Evolutionary conservation across 441 rosid species (phyloP).

Genomic region (Gossypium davidsonii): DNA sequence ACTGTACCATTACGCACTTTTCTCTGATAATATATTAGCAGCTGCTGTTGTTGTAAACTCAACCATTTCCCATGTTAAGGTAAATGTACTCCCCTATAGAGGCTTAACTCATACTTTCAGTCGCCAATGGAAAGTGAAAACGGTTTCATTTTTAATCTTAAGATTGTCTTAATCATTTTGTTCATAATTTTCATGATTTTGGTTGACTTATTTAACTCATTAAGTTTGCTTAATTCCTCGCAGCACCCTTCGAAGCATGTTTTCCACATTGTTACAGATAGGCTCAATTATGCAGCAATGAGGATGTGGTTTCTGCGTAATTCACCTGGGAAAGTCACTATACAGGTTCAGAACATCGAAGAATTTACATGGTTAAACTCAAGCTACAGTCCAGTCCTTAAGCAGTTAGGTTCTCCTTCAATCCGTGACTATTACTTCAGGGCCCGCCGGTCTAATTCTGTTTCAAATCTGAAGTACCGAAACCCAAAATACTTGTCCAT

Average conservation of each 20-base stretch:
- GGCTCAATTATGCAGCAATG: slow-evolving; percentile 73
- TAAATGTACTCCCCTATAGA: slow-evolving; percentile 13
- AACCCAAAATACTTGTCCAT: slow-evolving; percentile 93
- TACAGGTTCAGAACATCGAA: slow-evolving; percentile 70
- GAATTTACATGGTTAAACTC: slow-evolving; percentile 85
- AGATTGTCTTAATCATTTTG: neutral
- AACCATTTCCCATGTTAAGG: slow-evolving; percentile 57
- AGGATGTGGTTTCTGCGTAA: slow-evolving; percentile 70
- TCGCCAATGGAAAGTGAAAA: slow-evolving; percentile 3
- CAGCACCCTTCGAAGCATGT: slow-evolving; percentile 63
- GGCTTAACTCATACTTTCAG: neutral
- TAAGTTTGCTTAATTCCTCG: slow-evolving; percentile 17
- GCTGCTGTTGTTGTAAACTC: slow-evolving; percentile 73
- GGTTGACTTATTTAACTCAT: slow-evolving; percentile 17
- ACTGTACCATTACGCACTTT: slow-evolving; percentile 79
- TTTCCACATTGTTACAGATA: slow-evolving; percentile 64
- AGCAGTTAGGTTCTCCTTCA: slow-evolving; percentile 75
- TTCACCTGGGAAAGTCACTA: slow-evolving; percentile 45
- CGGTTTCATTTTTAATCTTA: neutral
- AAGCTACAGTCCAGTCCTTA: slow-evolving; percentile 93
- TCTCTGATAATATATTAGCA: slow-evolving; percentile 72
- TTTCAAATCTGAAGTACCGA: slow-evolving; percentile 80
- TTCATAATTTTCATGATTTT: slow-evolving; percentile 7
- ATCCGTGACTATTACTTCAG: slow-evolving; percentile 92
- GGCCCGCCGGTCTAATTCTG: slow-evolving; percentile 62